Conservation (phyloP, 495 filamentous ascomycete species). For the Bacidia rubella region DNA sequence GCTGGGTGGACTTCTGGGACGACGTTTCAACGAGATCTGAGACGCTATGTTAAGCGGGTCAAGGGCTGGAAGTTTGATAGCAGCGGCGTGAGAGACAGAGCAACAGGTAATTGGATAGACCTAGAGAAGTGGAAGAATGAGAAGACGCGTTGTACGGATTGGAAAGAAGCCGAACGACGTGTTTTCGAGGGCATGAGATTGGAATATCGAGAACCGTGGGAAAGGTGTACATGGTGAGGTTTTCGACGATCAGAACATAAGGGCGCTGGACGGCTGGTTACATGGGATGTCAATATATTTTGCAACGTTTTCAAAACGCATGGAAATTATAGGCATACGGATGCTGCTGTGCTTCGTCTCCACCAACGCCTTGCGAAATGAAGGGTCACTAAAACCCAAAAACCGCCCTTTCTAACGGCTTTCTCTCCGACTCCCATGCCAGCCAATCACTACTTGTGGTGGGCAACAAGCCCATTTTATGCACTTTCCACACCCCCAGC, state of each 20-base stretch:
- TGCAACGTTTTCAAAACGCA: too few species aligned
- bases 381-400: conserved; percentile 40
- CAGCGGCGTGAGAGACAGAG: conserved; percentile 62
- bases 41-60: conserved; percentile 61
- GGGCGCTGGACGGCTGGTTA: neutral
- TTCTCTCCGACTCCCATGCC: conserved; percentile 77
- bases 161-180: conserved; percentile 59
- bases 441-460: conserved; percentile 93
- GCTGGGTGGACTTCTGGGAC: conserved; percentile 79
- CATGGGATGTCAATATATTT: neutral
- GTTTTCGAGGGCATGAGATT: conserved; percentile 72
- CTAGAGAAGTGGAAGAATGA: conserved; percentile 31
- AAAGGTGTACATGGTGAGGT: conserved; percentile 57
- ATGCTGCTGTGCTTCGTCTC: too few species aligned
- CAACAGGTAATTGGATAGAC: conserved; percentile 53
- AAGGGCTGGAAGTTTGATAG: conserved; percentile 78
- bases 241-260: neutral
- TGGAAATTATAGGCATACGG: too few species aligned
- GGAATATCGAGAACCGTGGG: conserved; percentile 55
- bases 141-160: conserved; percentile 35
- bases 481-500: conserved; percentile 91
- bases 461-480: conserved; percentile 88
- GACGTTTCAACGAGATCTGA: conserved; percentile 80
- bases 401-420: conserved; percentile 58
- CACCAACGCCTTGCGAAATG: neutral